Conservation (phyloP, 495 filamentous ascomycete genomes). For the Thozetella sp. region DNA sequence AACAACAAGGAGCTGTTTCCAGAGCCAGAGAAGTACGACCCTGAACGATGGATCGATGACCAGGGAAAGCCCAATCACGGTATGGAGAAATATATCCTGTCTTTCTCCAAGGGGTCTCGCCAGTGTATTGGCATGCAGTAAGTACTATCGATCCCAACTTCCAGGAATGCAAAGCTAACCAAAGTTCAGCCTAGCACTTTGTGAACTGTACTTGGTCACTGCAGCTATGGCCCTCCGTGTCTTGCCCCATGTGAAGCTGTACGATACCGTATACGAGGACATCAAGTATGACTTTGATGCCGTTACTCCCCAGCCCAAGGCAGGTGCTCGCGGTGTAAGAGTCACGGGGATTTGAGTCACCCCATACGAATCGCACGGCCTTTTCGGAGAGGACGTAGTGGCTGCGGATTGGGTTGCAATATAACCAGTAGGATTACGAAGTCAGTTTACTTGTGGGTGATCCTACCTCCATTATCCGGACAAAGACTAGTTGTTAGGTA, state of each 20-base stretch:
- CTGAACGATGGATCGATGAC: conserved; percentile 1
- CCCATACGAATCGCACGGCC: not conserved
- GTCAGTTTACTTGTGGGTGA: no score
- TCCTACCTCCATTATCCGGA: no score
- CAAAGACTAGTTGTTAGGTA: no score
- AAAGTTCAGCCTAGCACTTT: not conserved
- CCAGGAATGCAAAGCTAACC: not conserved
- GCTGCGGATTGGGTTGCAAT: no score
- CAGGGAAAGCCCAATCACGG: not conserved
- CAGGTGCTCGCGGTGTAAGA: not conserved
- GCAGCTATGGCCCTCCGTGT: not conserved
- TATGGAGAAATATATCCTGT: conserved; percentile 6
- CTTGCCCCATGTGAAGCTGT: not conserved
- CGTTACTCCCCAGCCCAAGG: not conserved
- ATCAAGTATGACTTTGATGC: not conserved
- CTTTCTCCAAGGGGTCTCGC: conserved; percentile 10
- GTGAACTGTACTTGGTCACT: not conserved
- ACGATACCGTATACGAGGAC: not conserved
- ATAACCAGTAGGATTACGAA: no score
- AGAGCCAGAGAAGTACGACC: not conserved
- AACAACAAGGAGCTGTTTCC: not conserved
- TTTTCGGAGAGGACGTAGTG: no score
- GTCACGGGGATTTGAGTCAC: not conserved
- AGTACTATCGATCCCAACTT: not conserved
- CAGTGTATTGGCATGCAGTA: conserved; percentile 14